Conservation (phyloP, 2,329 filamentous ascomycete species). For the Trichoderma arundinaceum region DNA sequence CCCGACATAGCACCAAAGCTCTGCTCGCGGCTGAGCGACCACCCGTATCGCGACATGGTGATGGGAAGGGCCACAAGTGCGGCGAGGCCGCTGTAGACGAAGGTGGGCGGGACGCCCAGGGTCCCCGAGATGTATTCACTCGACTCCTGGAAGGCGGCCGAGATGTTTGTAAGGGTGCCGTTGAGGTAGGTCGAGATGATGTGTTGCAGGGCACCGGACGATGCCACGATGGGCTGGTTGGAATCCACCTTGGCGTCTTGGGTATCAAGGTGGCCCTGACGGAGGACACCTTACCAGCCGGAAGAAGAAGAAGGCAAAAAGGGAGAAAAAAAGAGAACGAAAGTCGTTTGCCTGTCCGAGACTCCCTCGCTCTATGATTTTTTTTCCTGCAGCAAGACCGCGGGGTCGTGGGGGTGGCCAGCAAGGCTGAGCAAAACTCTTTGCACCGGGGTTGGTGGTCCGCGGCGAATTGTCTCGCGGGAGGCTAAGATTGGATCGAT, state of each 20-base stretch:
- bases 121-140: slow-evolving; percentile 59
- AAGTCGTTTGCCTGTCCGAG: neutral
- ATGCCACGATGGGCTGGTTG: slow-evolving; percentile 62
- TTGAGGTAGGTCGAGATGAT: slow-evolving; percentile 64
- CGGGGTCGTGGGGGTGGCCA: slow-evolving; percentile 30
- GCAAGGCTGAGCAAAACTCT: slow-evolving; percentile 29
- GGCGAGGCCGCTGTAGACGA: slow-evolving; percentile 58
- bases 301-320: neutral
- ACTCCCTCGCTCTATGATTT: neutral
- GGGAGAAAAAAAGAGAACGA: neutral
- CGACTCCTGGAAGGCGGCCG: slow-evolving; percentile 54
- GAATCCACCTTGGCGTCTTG: slow-evolving; percentile 66
- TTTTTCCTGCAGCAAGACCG: slow-evolving; percentile 21
- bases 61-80: slow-evolving; percentile 56
- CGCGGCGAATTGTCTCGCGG: slow-evolving; percentile 15
- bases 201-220: slow-evolving; percentile 67
- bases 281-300: slow-evolving; percentile 43
- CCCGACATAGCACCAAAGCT: slow-evolving; percentile 56
- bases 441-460: neutral
- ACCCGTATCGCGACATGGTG: slow-evolving; percentile 62
- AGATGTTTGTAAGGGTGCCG: slow-evolving; percentile 56
- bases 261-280: slow-evolving; percentile 44
- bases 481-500: slow-evolving; percentile 18
- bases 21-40: slow-evolving; percentile 52
- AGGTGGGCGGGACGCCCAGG: slow-evolving; percentile 55